phyloP scores from a whole-genome alignment of 1,284 basidiomycete species.

The Exsudoporus floridanus region DNA sequence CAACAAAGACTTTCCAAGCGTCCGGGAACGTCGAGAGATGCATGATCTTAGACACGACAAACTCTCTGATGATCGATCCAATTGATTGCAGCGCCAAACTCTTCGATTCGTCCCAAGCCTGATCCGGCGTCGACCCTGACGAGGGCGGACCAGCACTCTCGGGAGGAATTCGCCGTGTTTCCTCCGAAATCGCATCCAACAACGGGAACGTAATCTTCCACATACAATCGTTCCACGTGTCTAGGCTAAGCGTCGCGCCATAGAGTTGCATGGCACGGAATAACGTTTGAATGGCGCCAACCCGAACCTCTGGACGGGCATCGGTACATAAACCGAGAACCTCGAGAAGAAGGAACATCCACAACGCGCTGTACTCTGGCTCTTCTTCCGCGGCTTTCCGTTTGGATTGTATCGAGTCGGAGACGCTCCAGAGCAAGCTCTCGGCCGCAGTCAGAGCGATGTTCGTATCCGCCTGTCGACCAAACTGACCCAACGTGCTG shows the following conservation, averaged over 20 bases:
- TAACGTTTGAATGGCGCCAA: constrained; percentile 92
- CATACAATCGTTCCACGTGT: constrained; percentile 86
- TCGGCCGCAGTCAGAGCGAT: constrained; percentile 92
- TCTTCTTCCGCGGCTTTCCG: constrained; percentile 66
- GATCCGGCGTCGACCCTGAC: constrained; percentile 30
- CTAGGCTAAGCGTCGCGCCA: constrained; percentile 74
- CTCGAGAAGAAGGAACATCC: constrained; percentile 89
- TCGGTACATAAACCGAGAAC: constrained; percentile 84
- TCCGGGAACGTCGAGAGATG: constrained; percentile 65
- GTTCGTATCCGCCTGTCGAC: constrained; percentile 90
- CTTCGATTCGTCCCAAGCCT: constrained; percentile 85
- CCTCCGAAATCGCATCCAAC: constrained; percentile 66
- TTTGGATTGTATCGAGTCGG: constrained; percentile 85
- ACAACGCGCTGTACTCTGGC: constrained; percentile 75
- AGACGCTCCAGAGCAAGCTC: constrained; percentile 88
- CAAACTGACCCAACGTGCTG: constrained; percentile 86
- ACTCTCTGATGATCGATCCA: constrained; percentile 81
- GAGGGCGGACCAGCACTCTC: constrained; percentile 26
- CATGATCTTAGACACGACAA: constrained; percentile 73
- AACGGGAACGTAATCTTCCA: constrained; percentile 91
- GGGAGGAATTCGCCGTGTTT: constrained; percentile 44
- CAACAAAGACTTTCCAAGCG: constrained; percentile 74
- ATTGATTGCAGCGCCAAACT: constrained; percentile 83
- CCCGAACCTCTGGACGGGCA: constrained; percentile 81
- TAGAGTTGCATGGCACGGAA: constrained; percentile 95